Evolutionary conservation across 106 monocot genomes (phyloP).

Genomic region (Dioscorea alata): DNA sequence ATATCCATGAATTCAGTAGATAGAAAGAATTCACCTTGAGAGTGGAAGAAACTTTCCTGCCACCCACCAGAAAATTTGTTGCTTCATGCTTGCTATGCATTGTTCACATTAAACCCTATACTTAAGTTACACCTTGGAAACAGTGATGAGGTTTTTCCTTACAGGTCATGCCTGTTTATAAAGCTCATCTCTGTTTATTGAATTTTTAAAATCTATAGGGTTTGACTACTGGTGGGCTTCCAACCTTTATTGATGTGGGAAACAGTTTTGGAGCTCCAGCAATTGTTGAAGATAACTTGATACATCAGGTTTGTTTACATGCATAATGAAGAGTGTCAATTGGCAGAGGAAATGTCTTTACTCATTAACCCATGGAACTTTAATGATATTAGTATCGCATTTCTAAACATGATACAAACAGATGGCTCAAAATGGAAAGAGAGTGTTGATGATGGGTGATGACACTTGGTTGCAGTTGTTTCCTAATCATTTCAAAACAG

Average conservation of each 20-base stretch:
- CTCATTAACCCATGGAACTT: neutral
- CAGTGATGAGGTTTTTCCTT: too few species aligned
- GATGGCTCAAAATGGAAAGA: conserved; percentile 80
- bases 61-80: too few species aligned
- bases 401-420: conserved; percentile 17
- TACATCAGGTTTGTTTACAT: conserved; percentile 63
- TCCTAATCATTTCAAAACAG: conserved; percentile 66
- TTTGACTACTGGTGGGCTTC: conserved; percentile 93
- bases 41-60: too few species aligned
- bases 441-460: conserved; percentile 97
- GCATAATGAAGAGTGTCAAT: too few species aligned
- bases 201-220: conserved; percentile 31
- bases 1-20: too few species aligned
- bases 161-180: too few species aligned
- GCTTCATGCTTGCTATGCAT: too few species aligned
- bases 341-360: too few species aligned
- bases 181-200: too few species aligned
- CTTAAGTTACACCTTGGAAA: too few species aligned
- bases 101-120: too few species aligned
- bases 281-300: conserved; percentile 87
- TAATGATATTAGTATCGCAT: neutral
- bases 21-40: too few species aligned
- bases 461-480: conserved; percentile 96
- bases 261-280: conserved; percentile 99
- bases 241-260: conserved; percentile 96